Base-by-base conservation (phyloP, 163 green algal species). In the Chlorella variabilis region DNA sequence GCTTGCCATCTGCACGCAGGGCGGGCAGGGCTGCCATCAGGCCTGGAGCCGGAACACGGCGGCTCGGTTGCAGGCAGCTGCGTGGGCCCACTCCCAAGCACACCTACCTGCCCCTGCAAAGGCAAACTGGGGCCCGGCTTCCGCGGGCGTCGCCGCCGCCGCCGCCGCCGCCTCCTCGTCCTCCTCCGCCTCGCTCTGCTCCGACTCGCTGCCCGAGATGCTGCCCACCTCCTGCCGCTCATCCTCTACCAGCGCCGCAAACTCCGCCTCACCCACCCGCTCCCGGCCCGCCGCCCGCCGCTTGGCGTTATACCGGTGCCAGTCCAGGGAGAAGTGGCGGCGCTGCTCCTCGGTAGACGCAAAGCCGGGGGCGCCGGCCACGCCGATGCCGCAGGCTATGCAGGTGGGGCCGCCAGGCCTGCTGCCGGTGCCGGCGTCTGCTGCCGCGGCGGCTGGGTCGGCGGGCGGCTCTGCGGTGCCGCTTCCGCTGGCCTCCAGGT, bases 261-360 rank as follows among this genome's bases (percentile, higher is more conserved):
- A 97, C 23, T 88, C 83, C 27, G 84, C 83, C 78, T 96, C 92
- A 49, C 75, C 82, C 11, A 96, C 51, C 4, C 88, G 75, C 8
- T 80, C 67, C 78, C 87, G 86, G 39, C 91, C 88, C 7, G 75
- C 81, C 15, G 92, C 56, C 1, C 88, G 84, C 2, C 91, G 89
- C 86, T 94, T 94, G 20, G 96, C 84, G 66, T 98, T 98, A 80
- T 91, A 90, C 68, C 94, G 80, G 84, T 98, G 94, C 93, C 93
- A 98, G 88, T 98, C 94, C 81, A 90, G 45, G 1, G 91, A 91
- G 83, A 97, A 98, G 83, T 98, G 94, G 38, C 66, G 68, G 0
- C 94, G 86, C 87, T 97, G 93, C 77, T 97, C 92, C 18, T 86
- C 79, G 1, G 85, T 51, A 5, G 75, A 85, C 0, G 41, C 62